Evolutionary conservation across 257 asterid species (phyloP).

Genomic region (Capsicum baccatum): DNA sequence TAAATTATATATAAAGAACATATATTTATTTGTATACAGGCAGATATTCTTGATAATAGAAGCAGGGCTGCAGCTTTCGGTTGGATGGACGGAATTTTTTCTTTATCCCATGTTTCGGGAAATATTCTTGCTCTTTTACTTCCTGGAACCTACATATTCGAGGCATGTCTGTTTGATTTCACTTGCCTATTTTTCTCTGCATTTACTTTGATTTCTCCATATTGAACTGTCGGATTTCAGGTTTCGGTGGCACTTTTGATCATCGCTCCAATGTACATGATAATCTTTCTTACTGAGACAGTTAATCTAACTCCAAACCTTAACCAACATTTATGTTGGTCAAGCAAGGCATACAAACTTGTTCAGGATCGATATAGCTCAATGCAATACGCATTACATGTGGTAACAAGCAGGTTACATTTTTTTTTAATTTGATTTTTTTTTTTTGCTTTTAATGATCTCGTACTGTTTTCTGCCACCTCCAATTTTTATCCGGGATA

Average conservation of each 20-base stretch:
- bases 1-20: slow-evolving; percentile 13
- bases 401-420: slow-evolving; percentile 66
- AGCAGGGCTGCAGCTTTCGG: slow-evolving; percentile 78
- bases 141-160: slow-evolving; percentile 68
- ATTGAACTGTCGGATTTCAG: slow-evolving; percentile 48
- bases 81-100: slow-evolving; percentile 88
- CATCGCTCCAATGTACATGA: slow-evolving; percentile 71
- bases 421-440: background rate
- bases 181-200: background rate
- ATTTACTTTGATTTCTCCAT: slow-evolving; percentile 9
- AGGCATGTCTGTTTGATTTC: slow-evolving; percentile 48
- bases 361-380: slow-evolving; percentile 66
- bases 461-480: background rate
- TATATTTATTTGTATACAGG: slow-evolving; percentile 45
- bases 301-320: slow-evolving; percentile 45
- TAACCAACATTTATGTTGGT: slow-evolving; percentile 42
- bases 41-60: slow-evolving; percentile 70
- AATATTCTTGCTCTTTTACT: slow-evolving; percentile 86
- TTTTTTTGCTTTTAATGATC: background rate
- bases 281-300: slow-evolving; percentile 72
- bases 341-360: slow-evolving; percentile 55
- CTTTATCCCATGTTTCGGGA: slow-evolving; percentile 86
- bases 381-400: slow-evolving; percentile 79
- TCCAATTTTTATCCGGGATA: background rate
- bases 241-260: slow-evolving; percentile 70